These are phyloP conservation scores for Chionographis japonica DNA, from an alignment of 106 monocot genomes.

Conservation along the genomic window DNA sequence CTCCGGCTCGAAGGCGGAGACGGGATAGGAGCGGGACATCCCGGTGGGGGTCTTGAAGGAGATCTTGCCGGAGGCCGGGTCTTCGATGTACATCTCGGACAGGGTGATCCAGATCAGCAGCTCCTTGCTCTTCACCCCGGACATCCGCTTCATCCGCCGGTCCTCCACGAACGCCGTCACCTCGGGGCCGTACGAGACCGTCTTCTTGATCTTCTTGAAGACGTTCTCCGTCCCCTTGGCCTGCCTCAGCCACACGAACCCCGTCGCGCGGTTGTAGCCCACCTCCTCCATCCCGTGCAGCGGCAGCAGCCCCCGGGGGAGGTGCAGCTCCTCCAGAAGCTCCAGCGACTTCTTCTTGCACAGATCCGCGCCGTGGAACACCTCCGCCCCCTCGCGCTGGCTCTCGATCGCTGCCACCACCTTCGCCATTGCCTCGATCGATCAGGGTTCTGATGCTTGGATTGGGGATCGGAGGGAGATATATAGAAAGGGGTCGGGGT, in stretches of 20 bases:
- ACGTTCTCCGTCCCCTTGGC: too few relatives aligned
- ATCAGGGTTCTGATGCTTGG: neutral
- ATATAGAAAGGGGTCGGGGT: too few relatives aligned
- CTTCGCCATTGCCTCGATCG: neutral
- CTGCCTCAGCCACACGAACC: conserved; percentile 13
- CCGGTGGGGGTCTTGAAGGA: conserved; percentile 17
- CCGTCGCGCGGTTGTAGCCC: conserved; percentile 8
- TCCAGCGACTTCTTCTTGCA: conserved; percentile 13
- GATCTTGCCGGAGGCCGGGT: conserved; percentile 7
- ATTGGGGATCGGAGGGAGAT: neutral
- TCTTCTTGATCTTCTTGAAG: too few relatives aligned
- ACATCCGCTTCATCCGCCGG: conserved; percentile 16
- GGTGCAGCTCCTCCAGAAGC: conserved; percentile 16
- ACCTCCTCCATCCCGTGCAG: conserved; percentile 6
- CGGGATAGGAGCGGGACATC: conserved; percentile 6
- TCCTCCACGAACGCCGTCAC: conserved; percentile 23
- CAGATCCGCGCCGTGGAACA: conserved; percentile 8
- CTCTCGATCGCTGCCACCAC: conserved; percentile 1
- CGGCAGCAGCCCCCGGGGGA: conserved; percentile 9
- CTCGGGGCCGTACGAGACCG: too few relatives aligned
- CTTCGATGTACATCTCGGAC: conserved; percentile 15
- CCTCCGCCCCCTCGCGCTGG: conserved; percentile 16
- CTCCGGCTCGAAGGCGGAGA: conserved; percentile 17
- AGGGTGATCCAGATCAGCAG: conserved; percentile 23
- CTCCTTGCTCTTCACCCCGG: conserved; percentile 27